These are phyloP conservation scores for Flaveria sonorensis DNA, from an alignment of 129 eudicot species.

Conservation along the genomic window DNA sequence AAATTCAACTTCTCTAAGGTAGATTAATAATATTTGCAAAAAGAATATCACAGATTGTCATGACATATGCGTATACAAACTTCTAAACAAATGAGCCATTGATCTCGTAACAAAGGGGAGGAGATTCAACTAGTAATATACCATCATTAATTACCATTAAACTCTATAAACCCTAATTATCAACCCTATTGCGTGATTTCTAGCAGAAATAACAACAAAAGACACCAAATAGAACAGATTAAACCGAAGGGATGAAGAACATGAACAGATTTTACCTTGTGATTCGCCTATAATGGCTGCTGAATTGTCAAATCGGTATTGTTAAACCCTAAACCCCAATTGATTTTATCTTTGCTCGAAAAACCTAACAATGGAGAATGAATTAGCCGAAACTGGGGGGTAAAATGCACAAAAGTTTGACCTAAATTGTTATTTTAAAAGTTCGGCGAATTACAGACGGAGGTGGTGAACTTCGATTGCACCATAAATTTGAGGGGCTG, in stretches of 20 bases:
- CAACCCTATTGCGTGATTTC: neutral
- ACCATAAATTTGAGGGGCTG: constrained; percentile 2
- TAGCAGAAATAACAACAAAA: neutral
- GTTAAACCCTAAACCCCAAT: constrained; percentile 20
- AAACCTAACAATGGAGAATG: neutral
- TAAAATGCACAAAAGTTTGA: constrained; percentile 21
- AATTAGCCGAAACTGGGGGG: constrained; percentile 20
- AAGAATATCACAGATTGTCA: neutral
- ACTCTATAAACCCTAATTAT: constrained; percentile 13
- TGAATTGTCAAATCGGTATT: constrained; percentile 13
- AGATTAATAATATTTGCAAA: constrained; percentile 17
- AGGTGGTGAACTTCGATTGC: neutral
- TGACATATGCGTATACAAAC: constrained; percentile 8
- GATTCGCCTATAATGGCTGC: constrained; percentile 29
- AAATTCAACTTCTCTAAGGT: neutral
- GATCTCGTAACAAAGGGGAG: too few relatives aligned
- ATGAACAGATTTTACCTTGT: constrained; percentile 16
- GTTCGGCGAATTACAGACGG: constrained; percentile 7
- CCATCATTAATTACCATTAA: neutral
- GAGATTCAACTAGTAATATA: neutral
- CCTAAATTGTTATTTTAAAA: constrained; percentile 29
- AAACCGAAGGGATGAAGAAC: too few relatives aligned
- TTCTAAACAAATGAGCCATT: neutral
- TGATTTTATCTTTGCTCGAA: neutral
- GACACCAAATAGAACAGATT: neutral